Conservation (phyloP, 139 green algal species). For the Tetratostichococcus sp. region DNA sequence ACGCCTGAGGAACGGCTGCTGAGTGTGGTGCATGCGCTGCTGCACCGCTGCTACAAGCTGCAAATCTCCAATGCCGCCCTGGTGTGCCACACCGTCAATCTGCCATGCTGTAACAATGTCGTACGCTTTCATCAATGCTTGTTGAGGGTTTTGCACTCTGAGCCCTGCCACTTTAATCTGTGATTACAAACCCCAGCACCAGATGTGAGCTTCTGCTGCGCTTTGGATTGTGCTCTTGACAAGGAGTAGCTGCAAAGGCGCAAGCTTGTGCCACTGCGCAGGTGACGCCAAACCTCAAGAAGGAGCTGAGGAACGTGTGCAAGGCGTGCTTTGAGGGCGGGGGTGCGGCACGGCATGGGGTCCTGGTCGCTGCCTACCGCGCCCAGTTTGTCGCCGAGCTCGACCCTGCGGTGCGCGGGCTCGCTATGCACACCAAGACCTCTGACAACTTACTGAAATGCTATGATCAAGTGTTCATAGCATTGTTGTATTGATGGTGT, state of each 20-base stretch:
- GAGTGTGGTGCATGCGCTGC: conserved; percentile 87
- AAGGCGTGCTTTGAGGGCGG: conserved; percentile 66
- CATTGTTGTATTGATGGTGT: no score
- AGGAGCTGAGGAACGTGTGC: conserved; percentile 83
- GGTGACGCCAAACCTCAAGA: conserved; percentile 72
- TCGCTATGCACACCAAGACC: no score
- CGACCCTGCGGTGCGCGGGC: conserved; percentile 54
- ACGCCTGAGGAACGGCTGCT: conserved; percentile 90
- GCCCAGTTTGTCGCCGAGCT: conserved; percentile 87
- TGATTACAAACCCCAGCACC: no score
- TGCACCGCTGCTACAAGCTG: conserved; percentile 88
- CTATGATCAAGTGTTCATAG: no score
- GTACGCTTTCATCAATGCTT: no score
- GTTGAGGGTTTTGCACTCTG: no score
- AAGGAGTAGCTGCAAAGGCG: neutral
- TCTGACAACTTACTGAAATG: no score
- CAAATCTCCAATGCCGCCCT: conserved; percentile 37
- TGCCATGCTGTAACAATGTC: no score
- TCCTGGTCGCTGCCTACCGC: conserved; percentile 59
- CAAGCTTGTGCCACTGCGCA: neutral
- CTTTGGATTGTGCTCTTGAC: no score
- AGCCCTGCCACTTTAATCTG: no score
- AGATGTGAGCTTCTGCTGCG: no score
- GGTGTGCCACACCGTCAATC: neutral
- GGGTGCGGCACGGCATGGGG: conserved; percentile 41